These are phyloP conservation scores for Phenoliferia sp. DNA, from an alignment of 1,284 basidiomycete species.

Conservation along the genomic window DNA sequence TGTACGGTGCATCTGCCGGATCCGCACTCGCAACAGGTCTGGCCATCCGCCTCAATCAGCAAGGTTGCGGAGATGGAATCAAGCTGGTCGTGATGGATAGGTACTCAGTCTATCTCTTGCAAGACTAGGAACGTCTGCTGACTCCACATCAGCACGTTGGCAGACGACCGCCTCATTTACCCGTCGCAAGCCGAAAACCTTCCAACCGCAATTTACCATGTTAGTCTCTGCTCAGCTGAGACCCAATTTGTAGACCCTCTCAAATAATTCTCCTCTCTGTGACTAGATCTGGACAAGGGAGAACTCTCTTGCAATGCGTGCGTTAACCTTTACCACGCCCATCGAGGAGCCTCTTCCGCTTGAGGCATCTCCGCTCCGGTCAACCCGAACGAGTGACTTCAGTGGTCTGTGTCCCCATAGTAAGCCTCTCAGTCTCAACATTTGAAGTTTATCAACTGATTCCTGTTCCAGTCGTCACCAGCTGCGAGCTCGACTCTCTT, in stretches of 20 bases:
- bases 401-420: not conserved
- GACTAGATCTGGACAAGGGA: not conserved
- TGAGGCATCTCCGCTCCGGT: not conserved
- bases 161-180: not conserved
- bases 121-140: not conserved
- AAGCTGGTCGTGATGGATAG: not conserved
- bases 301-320: not conserved
- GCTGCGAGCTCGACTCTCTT: not conserved
- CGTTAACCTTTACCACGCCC: not conserved
- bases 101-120: not conserved
- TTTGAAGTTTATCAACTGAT: not conserved
- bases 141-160: not conserved
- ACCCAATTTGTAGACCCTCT: not conserved
- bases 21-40: not conserved
- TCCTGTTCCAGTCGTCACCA: not conserved
- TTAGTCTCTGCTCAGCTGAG: not conserved
- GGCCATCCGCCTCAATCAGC: not conserved
- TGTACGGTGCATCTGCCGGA: not conserved
- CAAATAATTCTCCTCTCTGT: too few relatives aligned
- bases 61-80: not conserved
- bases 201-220: not conserved
- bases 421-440: not conserved
- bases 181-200: not conserved
- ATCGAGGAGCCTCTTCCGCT: not conserved
- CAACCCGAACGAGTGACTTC: not conserved